Evolutionary conservation across 495 filamentous ascomycete species (phyloP), one percentile per base, ranked within the genome.

Genomic region (Podospora bellae-mahoneyi): DNA sequence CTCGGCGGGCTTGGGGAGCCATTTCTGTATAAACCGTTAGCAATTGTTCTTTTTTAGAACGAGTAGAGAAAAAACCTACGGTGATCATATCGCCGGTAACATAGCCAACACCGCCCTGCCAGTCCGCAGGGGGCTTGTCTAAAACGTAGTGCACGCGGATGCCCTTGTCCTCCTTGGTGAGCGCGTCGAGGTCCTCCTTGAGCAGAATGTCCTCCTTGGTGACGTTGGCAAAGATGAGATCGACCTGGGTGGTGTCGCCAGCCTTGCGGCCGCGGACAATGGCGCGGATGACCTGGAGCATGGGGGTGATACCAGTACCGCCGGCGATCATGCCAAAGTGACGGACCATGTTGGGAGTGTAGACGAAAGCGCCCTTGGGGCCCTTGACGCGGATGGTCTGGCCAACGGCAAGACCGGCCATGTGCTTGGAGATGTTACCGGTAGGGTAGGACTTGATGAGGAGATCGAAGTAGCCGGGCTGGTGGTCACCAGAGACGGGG

Each of bases 271-370:
- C 92, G 73, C 93, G 85, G 69, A 96, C 86, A 68, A 99, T 93
- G 56, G 95, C 95, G 71, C 91, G 87, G 72, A 97, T 88, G 68
- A 99, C 88, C 84, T 99, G 94, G 68, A 97, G 84, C 94, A 99
- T 99, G 54, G 94, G 94, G 28, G 94, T 99, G 80, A 99, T 97
- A 73, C 95, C 95, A 16, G 95, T 98, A 64, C 95, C 95, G 77
- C 95, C 95, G 67, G 95, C 92, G 75, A 99, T 92, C 95, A 99
- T 99, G 72, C 95, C 95, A 65, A 99, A 94, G 76, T 89, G 90
- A 61, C 92, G 87, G 66, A 93, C 91, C 89, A 99, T 91, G 84
- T 96, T 96, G 65, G 94, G 94, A 9, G 88, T 90, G 79, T 99
- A 99, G 59, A 96, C 91, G 84, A 99, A 96, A 68, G 94, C 93